Percentiles rank a stretch among this genome's conserved stretches.
These are phyloP conservation scores for Olyra latifolia DNA, from an alignment of 176 grass and related monocot species.

Conservation along the genomic window DNA sequence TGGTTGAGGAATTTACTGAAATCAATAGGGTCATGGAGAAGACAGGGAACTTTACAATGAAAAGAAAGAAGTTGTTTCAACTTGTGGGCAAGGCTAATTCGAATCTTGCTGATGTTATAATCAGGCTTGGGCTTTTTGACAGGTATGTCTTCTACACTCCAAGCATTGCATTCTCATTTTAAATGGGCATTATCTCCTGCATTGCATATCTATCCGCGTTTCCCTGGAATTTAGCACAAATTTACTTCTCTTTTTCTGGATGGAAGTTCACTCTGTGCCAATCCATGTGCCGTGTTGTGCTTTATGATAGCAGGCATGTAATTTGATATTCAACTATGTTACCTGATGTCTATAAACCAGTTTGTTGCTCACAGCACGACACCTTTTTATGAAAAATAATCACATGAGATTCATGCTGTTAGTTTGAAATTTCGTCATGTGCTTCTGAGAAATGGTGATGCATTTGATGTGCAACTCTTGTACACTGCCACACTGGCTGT, in stretches of 20 bases:
- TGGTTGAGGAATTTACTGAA: conserved; percentile 96
- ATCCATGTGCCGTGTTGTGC: not conserved
- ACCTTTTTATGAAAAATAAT: not conserved
- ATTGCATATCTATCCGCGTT: not conserved
- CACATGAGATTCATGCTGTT: not conserved
- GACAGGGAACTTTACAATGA: conserved; percentile 85
- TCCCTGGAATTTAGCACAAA: not conserved
- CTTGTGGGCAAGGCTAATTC: conserved; percentile 94
- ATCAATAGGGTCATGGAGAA: conserved; percentile 95
- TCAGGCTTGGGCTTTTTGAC: conserved; percentile 94
- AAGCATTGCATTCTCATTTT: not conserved
- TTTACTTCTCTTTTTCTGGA: conserved; percentile 11
- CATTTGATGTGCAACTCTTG: not conserved
- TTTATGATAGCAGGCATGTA: not conserved
- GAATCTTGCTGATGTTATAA: conserved; percentile 88
- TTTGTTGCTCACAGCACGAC: not conserved
- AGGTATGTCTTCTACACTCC: conserved; percentile 44
- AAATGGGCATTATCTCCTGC: not conserved
- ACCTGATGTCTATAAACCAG: conserved; percentile 5
- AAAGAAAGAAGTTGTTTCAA: conserved; percentile 98
- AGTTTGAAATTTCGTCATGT: not conserved
- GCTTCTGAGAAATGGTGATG: conserved; percentile 25
- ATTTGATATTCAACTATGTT: not conserved
- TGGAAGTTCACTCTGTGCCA: not conserved
- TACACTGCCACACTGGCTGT: not conserved